Base-by-base conservation (phyloP, 257 asterid species). In the Nicotiana knightiana region DNA sequence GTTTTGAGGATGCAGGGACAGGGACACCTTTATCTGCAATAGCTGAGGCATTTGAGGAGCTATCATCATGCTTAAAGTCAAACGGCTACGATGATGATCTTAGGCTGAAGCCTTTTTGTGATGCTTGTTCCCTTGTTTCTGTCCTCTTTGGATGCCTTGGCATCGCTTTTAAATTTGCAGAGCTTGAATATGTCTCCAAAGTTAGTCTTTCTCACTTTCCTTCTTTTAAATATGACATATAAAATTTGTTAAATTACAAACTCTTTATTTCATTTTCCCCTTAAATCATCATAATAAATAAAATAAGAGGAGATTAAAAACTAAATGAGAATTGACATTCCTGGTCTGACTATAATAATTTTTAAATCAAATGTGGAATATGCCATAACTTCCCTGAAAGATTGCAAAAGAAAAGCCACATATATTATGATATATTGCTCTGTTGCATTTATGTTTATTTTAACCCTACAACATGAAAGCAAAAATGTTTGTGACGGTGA, bases 21-120 rank as follows among this genome's bases (percentile, higher is more conserved):
- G 85, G 55, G 73, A 91, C 93, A 86, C 98, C 98, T 68, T 86
- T 96, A 53, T 88, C 92, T n/a, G 91, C 94, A 53, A 83, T 94
- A 76, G 97, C 97, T 58, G 98, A 93, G 21, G 97, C 99, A 8
- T 94, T 96, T 81, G 99, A 96, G 88, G 89, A 89, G n/a, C 92
- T 96, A 4, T 90, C 95, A 21, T 88, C 85, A 51, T 46, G 89
- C 77, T 76, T 93, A 82, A 88, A 89, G 76, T 81, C 92, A 0
- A 84, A 85, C 59, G 92, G 91, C 18, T 84, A 61, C 30, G 73
- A 87, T 87, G 73, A 87, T 87, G 92, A 91, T 88, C 91, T 96
- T 33, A 88, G 87, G 88, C 87, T 94, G 95, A 92, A 92, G 87
- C 88, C 91, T 30, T 91, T 96, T 79, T 96, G 98, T 83, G 91